These are phyloP conservation scores for Penicillium janthinellum DNA, from an alignment of 2,329 filamentous ascomycete species.

Conservation along the genomic window DNA sequence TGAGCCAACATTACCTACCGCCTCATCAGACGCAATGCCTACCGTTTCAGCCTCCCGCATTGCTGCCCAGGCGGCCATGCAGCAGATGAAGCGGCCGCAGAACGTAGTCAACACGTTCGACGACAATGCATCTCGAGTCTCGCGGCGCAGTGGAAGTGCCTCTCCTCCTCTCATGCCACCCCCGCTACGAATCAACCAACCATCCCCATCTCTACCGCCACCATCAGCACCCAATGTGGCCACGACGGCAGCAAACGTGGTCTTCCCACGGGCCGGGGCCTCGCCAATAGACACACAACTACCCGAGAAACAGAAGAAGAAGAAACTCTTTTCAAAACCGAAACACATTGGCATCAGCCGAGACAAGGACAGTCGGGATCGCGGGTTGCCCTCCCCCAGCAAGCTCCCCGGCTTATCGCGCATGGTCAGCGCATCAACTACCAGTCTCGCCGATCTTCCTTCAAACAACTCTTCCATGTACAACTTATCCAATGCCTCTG, in stretches of 20 bases:
- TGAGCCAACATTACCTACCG: conserved; percentile 63
- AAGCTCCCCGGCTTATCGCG: conserved; percentile 58
- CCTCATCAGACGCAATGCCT: conserved; percentile 49
- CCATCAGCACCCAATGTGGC: conserved; percentile 50
- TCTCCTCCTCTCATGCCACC: conserved; percentile 39
- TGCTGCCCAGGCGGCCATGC: conserved; percentile 68
- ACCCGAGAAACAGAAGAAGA: conserved; percentile 61
- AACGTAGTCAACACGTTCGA: conserved; percentile 49
- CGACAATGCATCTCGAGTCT: conserved; percentile 30
- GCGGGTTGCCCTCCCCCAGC: conserved; percentile 61
- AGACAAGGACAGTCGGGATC: conserved; percentile 57
- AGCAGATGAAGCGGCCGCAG: conserved; percentile 60
- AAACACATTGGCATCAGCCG: conserved; percentile 66
- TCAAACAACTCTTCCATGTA: conserved; percentile 62
- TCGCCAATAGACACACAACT: conserved; percentile 37
- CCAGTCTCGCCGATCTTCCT: conserved; percentile 58
- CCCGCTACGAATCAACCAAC: conserved; percentile 29
- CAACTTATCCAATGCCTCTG: conserved; percentile 63
- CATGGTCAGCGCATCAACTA: conserved; percentile 62
- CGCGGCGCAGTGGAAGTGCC: conserved; percentile 36
- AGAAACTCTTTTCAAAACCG: conserved; percentile 69
- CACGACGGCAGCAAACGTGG: conserved; percentile 63
- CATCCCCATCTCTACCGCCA: conserved; percentile 16
- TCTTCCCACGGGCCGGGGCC: conserved; percentile 56
- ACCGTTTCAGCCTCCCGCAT: conserved; percentile 63